Evolutionary conservation across 495 filamentous ascomycete genomes (phyloP).

Genomic region (Lophium mytilinum): DNA sequence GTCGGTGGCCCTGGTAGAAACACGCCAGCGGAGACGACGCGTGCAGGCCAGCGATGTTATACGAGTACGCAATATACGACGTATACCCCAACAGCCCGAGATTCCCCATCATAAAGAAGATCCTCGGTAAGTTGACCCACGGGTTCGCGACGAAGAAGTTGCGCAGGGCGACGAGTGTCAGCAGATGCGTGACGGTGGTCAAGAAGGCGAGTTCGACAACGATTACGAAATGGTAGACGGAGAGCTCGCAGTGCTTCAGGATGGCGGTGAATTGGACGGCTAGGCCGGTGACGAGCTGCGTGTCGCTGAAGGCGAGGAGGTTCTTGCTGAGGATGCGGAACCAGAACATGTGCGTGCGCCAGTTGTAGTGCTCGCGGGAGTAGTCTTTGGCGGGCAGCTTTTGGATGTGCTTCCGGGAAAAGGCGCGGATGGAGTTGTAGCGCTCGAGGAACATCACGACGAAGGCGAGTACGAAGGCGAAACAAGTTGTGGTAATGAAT

Average conservation of each 20-base stretch:
- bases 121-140: slow-evolving; percentile 19
- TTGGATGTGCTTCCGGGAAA: slow-evolving; percentile 1
- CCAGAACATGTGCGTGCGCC: slow-evolving; percentile 20
- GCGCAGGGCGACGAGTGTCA: slow-evolving; percentile 11
- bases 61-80: slow-evolving; percentile 19
- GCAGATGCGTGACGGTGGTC: slow-evolving; percentile 20
- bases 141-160: slow-evolving; percentile 20
- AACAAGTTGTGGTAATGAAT: slow-evolving; percentile 21
- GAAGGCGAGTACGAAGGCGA: slow-evolving; percentile 16
- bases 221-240: slow-evolving; percentile 23
- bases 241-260: slow-evolving; percentile 18
- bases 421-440: slow-evolving; percentile 3
- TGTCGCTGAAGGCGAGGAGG: slow-evolving; percentile 21
- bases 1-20: slow-evolving; percentile 17
- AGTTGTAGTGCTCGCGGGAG: background rate
- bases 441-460: slow-evolving; percentile 18
- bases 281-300: slow-evolving; percentile 20
- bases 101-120: slow-evolving; percentile 20
- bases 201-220: slow-evolving; percentile 20
- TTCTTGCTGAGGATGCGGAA: slow-evolving; percentile 20
- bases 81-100: slow-evolving; percentile 18
- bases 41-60: slow-evolving; percentile 15
- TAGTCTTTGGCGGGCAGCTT: slow-evolving; percentile 1
- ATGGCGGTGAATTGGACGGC: slow-evolving; percentile 23
- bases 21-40: slow-evolving; percentile 11